A percentile compares a stretch with the other conserved stretches of the same genome.
Conservation (phyloP, 2,329 filamentous ascomycete species). For the Knufia fluminis region DNA sequence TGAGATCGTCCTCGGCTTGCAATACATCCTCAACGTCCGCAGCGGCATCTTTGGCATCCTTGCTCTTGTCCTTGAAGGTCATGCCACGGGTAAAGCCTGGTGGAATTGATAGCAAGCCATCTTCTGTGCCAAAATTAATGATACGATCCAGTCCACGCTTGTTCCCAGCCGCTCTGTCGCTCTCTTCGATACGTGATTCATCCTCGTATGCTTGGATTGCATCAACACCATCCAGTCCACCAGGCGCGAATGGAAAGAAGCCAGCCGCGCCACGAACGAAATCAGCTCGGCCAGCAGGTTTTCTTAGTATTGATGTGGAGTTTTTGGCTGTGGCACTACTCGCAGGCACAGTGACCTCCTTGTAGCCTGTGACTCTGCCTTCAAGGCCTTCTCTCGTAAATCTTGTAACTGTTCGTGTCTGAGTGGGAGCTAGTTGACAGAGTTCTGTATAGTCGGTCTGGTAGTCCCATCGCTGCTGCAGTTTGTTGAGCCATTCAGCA, state of each 20-base stretch:
- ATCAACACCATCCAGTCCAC: conserved; percentile 78
- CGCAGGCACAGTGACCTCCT: conserved; percentile 84
- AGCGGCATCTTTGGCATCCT: conserved; percentile 51
- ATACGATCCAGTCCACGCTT: conserved; percentile 62
- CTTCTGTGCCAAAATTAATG: conserved; percentile 70
- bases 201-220: conserved; percentile 77
- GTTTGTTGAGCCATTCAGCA: conserved; percentile 71
- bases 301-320: conserved; percentile 77
- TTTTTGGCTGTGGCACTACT: conserved; percentile 89
- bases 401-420: conserved; percentile 87
- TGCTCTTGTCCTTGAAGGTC: conserved; percentile 55
- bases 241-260: conserved; percentile 89
- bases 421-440: conserved; percentile 79
- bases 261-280: conserved; percentile 89
- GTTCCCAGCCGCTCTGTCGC: conserved; percentile 29
- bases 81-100: conserved; percentile 76
- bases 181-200: conserved; percentile 50
- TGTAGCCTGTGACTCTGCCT: conserved; percentile 85
- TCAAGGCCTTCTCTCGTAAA: conserved; percentile 88
- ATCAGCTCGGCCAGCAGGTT: conserved; percentile 76
- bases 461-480: conserved; percentile 84
- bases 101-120: conserved; percentile 68
- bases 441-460: conserved; percentile 72
- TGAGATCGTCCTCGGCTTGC: conserved; percentile 31
- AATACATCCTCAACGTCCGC: conserved; percentile 61